These are phyloP conservation scores for Sarocladium kiliense DNA, from an alignment of 2,329 filamentous ascomycete species.

Conservation along the genomic window DNA sequence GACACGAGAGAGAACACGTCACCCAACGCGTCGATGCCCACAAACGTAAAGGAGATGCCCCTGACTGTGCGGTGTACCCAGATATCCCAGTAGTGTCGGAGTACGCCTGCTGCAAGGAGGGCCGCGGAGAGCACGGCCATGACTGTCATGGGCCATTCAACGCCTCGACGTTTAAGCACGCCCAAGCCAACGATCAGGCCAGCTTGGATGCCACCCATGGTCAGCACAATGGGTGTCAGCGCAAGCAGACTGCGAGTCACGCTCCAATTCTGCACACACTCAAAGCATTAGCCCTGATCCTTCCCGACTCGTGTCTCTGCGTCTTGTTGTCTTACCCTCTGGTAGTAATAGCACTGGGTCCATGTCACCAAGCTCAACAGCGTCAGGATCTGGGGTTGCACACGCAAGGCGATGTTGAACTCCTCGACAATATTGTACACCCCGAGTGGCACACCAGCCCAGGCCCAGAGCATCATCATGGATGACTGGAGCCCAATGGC, in stretches of 20 bases:
- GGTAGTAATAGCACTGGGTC: conserved; percentile 26
- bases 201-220: conserved; percentile 56
- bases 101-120: conserved; percentile 59
- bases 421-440: conserved; percentile 23
- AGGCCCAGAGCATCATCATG: conserved; percentile 16
- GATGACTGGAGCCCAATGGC: conserved; percentile 12
- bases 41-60: conserved; percentile 69
- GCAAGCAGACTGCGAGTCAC: conserved; percentile 22
- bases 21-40: conserved; percentile 63
- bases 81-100: conserved; percentile 67
- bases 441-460: conserved; percentile 16
- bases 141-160: conserved; percentile 57
- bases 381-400: conserved; percentile 27
- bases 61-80: conserved; percentile 60
- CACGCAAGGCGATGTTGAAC: conserved; percentile 25
- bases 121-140: conserved; percentile 63
- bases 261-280: conserved; percentile 2
- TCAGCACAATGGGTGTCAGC: conserved; percentile 42
- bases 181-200: conserved; percentile 54
- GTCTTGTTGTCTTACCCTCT: neutral
- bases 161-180: conserved; percentile 33
- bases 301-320: no score
- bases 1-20: conserved; percentile 64
- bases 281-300: neutral
- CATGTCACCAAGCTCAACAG: conserved; percentile 24